Evolutionary conservation across 169 alveolate genomes (phyloP).

Genomic region (Plasmodium vivax): DNA sequence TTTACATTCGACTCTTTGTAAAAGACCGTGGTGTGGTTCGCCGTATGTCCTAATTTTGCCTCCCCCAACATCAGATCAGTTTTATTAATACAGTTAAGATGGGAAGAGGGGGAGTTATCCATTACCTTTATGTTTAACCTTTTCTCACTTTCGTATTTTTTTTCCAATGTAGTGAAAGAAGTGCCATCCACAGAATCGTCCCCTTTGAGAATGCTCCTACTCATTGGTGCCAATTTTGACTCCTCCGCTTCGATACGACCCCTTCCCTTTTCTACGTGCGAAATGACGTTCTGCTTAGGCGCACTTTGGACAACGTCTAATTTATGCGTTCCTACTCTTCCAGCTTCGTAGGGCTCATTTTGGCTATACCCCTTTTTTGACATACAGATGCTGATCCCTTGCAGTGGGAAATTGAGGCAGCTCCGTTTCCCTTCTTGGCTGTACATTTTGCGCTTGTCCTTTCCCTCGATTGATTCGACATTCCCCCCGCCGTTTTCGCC

Average conservation of each 20-base stretch:
- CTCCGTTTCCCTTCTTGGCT: background rate
- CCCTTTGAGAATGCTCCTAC: background rate
- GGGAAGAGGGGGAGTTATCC: background rate
- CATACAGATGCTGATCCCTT: background rate
- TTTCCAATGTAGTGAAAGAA: background rate
- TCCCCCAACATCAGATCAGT: background rate
- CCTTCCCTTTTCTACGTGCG: background rate
- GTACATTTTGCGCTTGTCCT: background rate
- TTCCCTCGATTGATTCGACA: background rate
- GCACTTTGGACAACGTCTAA: background rate
- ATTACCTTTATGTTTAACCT: background rate
- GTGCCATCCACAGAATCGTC: background rate
- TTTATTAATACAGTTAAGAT: background rate
- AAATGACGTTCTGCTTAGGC: background rate
- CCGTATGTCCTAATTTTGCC: background rate
- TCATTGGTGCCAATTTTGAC: background rate
- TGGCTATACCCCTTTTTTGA: slow-evolving; percentile 6
- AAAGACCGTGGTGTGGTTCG: background rate
- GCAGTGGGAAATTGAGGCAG: background rate
- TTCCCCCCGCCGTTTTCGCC: background rate
- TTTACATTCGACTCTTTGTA: background rate
- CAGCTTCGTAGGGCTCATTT: background rate
- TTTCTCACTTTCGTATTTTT: background rate
- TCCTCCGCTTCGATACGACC: background rate
- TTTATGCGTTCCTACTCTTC: background rate